These are phyloP conservation scores for Aureobasidium subglaciale DNA, from an alignment of 2,329 filamentous ascomycete species.

Conservation along the genomic window DNA sequence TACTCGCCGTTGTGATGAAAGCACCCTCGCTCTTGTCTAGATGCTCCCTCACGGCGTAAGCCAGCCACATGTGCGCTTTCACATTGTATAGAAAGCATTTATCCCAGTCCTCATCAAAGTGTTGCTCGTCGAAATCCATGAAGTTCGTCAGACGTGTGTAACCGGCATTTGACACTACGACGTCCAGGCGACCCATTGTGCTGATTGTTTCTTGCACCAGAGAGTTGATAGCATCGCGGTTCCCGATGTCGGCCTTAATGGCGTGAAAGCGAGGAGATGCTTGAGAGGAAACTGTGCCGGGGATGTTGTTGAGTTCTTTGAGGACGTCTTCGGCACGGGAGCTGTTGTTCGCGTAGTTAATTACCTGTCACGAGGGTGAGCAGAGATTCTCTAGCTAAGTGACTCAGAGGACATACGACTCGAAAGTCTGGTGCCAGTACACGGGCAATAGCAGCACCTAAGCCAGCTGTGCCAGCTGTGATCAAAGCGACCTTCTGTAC, in stretches of 20 bases:
- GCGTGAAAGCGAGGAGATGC: slow-evolving; percentile 34
- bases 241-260: slow-evolving; percentile 41
- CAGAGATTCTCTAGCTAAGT: not conserved
- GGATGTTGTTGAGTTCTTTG: slow-evolving; percentile 33
- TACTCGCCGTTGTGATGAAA: slow-evolving; percentile 58
- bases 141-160: slow-evolving; percentile 38
- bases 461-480: slow-evolving; percentile 42
- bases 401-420: slow-evolving; percentile 29
- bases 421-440: slow-evolving; percentile 41
- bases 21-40: slow-evolving; percentile 52
- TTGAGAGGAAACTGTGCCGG: slow-evolving; percentile 20
- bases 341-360: slow-evolving; percentile 41
- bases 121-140: slow-evolving; percentile 45
- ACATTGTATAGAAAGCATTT: slow-evolving; percentile 55
- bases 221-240: slow-evolving; percentile 34
- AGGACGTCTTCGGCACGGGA: slow-evolving; percentile 35
- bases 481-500: slow-evolving; percentile 25
- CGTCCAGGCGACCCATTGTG: slow-evolving; percentile 41
- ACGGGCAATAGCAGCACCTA: slow-evolving; percentile 42
- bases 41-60: slow-evolving; percentile 48
- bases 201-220: slow-evolving; percentile 39
- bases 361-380: not conserved
- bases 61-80: slow-evolving; percentile 54
- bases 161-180: slow-evolving; percentile 37
- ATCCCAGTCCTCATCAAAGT: slow-evolving; percentile 55